Percentiles rank a stretch among this genome's conserved stretches.
phyloP scores from a whole-genome alignment of 73 alveolate genomes.

The Uronychia binucleata region DNA sequence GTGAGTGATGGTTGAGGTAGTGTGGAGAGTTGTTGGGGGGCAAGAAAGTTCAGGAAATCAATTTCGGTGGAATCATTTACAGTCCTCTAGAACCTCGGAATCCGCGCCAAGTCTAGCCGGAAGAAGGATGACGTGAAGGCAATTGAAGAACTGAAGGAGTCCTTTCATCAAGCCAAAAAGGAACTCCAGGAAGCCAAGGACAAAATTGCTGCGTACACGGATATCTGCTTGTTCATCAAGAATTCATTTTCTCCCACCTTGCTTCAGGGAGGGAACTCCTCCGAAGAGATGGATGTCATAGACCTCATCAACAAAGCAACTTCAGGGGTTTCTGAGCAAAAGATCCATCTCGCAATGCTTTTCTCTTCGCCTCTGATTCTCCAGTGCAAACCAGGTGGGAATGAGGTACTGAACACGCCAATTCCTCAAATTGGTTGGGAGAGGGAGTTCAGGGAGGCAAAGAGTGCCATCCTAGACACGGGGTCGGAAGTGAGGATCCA shows the following conservation, averaged over 20 bases:
- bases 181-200: not conserved
- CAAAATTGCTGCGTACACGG: not conserved
- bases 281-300: not conserved
- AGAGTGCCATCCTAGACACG: not conserved
- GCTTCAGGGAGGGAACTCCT: not conserved
- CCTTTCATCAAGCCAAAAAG: not conserved
- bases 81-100: no score
- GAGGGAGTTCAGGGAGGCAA: not conserved
- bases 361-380: not conserved
- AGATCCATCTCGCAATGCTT: not conserved
- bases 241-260: no score
- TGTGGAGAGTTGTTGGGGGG: no score
- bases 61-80: no score
- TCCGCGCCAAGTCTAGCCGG: not conserved
- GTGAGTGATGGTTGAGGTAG: no score
- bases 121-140: not conserved
- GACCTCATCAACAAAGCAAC: not conserved
- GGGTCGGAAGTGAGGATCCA: constrained; percentile 4
- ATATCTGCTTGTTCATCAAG: not conserved
- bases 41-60: no score
- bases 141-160: not conserved
- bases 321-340: not conserved
- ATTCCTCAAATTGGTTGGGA: not conserved
- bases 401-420: not conserved
- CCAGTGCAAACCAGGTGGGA: not conserved